Conservation (phyloP, 805 yeast species). For the Metschnikowia cerradonensis region DNA sequence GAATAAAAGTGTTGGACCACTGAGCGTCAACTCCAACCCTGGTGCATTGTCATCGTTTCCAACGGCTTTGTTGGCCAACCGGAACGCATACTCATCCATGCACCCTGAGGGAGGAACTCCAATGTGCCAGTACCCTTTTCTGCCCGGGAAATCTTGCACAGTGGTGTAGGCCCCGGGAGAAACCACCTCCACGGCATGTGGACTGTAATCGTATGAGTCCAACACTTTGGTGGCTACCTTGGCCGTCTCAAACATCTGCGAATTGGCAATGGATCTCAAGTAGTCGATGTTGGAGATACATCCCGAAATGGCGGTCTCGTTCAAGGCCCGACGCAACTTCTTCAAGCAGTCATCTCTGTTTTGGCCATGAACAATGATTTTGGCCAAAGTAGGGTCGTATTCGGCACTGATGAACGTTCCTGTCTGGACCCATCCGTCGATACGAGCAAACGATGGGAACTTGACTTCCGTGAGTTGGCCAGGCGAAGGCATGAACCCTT, state of each 20-base stretch:
- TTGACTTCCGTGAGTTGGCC: slow-evolving; percentile 83
- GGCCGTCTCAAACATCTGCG: slow-evolving; percentile 79
- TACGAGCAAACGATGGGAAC: slow-evolving; percentile 89
- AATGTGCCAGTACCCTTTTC: slow-evolving; percentile 79
- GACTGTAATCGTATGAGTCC: slow-evolving; percentile 73
- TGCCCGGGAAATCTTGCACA: slow-evolving; percentile 93
- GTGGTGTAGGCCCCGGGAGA: slow-evolving; percentile 95
- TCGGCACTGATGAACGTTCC: slow-evolving; percentile 89
- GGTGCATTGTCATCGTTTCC: slow-evolving; percentile 83
- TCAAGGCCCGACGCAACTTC: slow-evolving; percentile 73
- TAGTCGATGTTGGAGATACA: slow-evolving; percentile 89
- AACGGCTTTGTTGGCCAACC: slow-evolving; percentile 85
- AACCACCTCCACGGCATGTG: slow-evolving; percentile 79
- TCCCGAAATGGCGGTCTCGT: slow-evolving; percentile 85
- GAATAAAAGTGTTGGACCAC: slow-evolving; percentile 82
- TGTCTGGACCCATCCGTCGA: slow-evolving; percentile 89
- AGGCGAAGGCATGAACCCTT: slow-evolving; percentile 93
- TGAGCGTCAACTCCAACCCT: slow-evolving; percentile 83
- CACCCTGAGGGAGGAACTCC: slow-evolving; percentile 99
- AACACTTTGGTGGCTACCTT: slow-evolving; percentile 83
- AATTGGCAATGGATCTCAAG: slow-evolving; percentile 76
- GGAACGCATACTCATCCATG: slow-evolving; percentile 89
- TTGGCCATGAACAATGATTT: slow-evolving; percentile 90
- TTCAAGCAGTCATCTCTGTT: slow-evolving; percentile 81
- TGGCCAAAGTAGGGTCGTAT: slow-evolving; percentile 94